Percentiles rank a stretch among this genome's conserved stretches.
These are phyloP conservation scores for Jamesozyma hellenica DNA, from an alignment of 805 yeast genomes.

Conservation along the genomic window DNA sequence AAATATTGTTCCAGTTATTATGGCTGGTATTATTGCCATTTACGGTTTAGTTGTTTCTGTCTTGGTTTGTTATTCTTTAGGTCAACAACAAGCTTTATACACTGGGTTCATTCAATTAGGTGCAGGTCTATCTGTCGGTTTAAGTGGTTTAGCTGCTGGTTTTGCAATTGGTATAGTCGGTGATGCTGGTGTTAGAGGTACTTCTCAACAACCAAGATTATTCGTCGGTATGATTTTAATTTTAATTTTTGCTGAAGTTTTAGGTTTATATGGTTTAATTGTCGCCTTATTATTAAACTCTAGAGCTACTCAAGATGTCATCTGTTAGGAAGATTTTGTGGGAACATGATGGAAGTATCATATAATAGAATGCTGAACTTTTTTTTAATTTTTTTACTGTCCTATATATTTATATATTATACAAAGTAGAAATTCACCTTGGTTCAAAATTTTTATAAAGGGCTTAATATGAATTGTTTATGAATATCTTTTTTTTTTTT, in stretches of 20 bases:
- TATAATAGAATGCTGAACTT: too few relatives aligned
- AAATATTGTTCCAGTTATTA: conserved; percentile 92
- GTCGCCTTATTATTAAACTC: conserved; percentile 97
- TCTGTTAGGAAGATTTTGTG: conserved; percentile 41
- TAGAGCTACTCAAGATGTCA: conserved; percentile 87
- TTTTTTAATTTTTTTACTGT: too few relatives aligned
- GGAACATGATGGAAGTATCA: too few relatives aligned
- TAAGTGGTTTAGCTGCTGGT: conserved; percentile 96
- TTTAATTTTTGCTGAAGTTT: conserved; percentile 96
- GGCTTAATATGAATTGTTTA: too few relatives aligned
- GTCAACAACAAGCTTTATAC: conserved; percentile 85
- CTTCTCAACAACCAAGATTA: conserved; percentile 95
- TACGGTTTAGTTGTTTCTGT: conserved; percentile 96
- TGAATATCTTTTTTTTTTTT: too few relatives aligned
- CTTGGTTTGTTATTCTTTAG: conserved; percentile 78
- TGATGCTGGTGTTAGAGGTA: conserved; percentile 98
- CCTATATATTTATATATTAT: too few relatives aligned
- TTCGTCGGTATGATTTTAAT: conserved; percentile 98
- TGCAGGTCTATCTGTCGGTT: conserved; percentile 95
- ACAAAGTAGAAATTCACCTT: too few relatives aligned
- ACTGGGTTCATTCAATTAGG: conserved; percentile 97
- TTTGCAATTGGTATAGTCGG: conserved; percentile 99
- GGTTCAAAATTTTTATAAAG: too few relatives aligned
- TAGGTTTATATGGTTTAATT: conserved; percentile 96
- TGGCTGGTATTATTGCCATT: conserved; percentile 99